These are phyloP conservation scores for Cryptococcus wingfieldii DNA, from an alignment of 1,284 basidiomycete species.

Conservation along the genomic window DNA sequence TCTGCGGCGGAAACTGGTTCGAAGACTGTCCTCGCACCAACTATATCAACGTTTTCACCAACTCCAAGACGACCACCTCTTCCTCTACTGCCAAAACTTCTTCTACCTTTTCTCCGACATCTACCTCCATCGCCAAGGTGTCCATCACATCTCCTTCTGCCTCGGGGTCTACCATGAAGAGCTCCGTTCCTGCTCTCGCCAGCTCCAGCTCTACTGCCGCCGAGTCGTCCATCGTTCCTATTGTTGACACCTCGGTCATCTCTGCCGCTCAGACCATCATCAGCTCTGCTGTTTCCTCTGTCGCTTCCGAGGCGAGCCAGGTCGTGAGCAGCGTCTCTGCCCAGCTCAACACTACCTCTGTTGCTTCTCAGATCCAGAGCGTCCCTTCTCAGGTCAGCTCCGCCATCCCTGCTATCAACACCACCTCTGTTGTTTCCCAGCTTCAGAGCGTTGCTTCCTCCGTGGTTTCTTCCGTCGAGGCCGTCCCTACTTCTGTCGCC, in stretches of 20 bases:
- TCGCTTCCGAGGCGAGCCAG: background rate
- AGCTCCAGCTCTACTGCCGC: conserved; percentile 1
- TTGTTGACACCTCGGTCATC: conserved; percentile 3
- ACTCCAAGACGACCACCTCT: background rate
- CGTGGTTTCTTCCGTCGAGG: conserved; percentile 1
- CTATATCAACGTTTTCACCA: conserved; percentile 48
- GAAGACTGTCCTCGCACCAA: conserved; percentile 28
- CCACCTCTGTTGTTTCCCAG: conserved; percentile 2
- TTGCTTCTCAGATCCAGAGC: background rate
- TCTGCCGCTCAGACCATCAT: conserved; percentile 3
- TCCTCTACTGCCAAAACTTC: background rate
- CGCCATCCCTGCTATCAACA: background rate
- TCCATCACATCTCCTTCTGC: conserved; percentile 4
- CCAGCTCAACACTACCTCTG: background rate
- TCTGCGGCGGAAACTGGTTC: conserved; percentile 16
- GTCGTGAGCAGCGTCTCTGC: background rate
- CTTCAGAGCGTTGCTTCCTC: background rate
- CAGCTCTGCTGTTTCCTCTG: conserved; percentile 3
- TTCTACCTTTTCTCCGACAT: background rate
- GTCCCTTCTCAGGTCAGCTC: background rate
- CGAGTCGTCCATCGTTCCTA: background rate
- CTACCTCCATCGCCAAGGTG: background rate
- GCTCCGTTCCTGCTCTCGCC: conserved; percentile 3
- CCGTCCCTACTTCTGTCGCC: background rate
- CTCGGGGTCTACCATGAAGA: conserved; percentile 2